Base-by-base conservation (phyloP, 495 filamentous ascomycete species). In the Monascus purpureus region DNA sequence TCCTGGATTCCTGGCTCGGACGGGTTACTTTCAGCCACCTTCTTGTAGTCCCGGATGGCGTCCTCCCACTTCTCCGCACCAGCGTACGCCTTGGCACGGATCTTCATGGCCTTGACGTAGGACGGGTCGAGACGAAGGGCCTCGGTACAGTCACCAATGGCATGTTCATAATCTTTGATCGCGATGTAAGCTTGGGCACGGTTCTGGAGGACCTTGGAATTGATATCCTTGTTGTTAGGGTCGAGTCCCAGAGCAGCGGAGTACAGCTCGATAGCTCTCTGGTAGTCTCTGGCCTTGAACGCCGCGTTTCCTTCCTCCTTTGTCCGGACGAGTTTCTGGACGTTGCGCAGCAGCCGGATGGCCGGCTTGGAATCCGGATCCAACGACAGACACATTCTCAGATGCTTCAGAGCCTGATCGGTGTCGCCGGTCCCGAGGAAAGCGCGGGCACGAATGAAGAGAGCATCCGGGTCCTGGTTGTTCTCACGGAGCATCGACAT, bases 151-250 rank as follows among this genome's bases (percentile, higher is more conserved):
- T 97, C 90, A 8, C 63, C 59, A 34, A 94, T 75, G 11, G 88
- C 84, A 6, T 67, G 66, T 11, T 75, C 67, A 50, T 72, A 93
- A 36, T 92, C 70, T 65, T 88, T 90, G n/a, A 94, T 63, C 66
- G 75, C 55, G 34, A 56, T 55, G 28, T 56, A 50, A 8, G 82
- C 86, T 48, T 90, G 61, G 5, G 90, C 90, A 33, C 90, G 68
- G 59, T 97, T 97, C 52, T 92, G 82, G 26, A 88, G 68, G 31
- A 96, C 71, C 64, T 96, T 95, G 17, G 88, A 77, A 50, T 96
- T 97, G 36, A 77, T 92, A 33, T 80, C 82, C 65, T 84, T 85
- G 66, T 96, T 96, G 29, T 62, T 47, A 2, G 86, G 83, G 59
- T 97, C 90, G 13, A 97, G 72, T 39, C 82, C 77, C 28, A 97